A percentile compares a stretch with the other conserved stretches of the same genome.
Conservation (phyloP, 257 asterid genomes). For the Ajuga chamaepitys region DNA sequence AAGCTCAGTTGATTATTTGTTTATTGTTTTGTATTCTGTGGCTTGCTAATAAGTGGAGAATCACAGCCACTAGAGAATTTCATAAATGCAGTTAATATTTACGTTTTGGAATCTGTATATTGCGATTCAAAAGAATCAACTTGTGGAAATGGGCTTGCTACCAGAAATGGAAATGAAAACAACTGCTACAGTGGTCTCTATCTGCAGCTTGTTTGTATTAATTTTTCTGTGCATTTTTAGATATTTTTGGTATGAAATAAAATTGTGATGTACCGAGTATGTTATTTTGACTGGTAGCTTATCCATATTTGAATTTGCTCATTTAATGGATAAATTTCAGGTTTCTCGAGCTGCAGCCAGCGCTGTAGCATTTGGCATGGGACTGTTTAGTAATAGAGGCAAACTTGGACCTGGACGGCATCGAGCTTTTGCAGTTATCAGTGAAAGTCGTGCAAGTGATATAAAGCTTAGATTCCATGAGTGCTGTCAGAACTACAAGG, state of each 20-base stretch:
- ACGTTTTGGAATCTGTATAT: conserved; percentile 2
- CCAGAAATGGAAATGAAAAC: not conserved
- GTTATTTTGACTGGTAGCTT: not conserved
- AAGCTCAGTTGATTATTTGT: conserved; percentile 1
- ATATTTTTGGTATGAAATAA: not conserved
- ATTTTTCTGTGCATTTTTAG: not conserved
- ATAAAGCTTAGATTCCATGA: conserved; percentile 82
- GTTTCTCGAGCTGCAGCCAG: conserved; percentile 95
- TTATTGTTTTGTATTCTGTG: not conserved
- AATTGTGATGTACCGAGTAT: not conserved
- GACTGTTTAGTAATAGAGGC: conserved; percentile 79
- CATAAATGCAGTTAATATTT: not conserved
- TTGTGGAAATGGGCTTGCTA: not conserved
- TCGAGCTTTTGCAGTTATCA: conserved; percentile 90
- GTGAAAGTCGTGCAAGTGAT: conserved; percentile 98
- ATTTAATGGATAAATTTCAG: conserved; percentile 28
- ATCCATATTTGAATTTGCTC: conserved; percentile 7
- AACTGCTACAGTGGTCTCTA: not conserved
- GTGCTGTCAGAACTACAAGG: conserved; percentile 97
- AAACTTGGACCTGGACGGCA: conserved; percentile 78
- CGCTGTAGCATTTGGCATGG: conserved; percentile 98
- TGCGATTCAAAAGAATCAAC: not conserved
- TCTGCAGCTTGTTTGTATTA: conserved; percentile 5
- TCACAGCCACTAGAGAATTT: not conserved
- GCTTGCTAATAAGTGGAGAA: conserved; percentile 2